Base-by-base conservation (phyloP, 2,329 filamentous ascomycete genomes). In the Colletotrichum cereale region DNA sequence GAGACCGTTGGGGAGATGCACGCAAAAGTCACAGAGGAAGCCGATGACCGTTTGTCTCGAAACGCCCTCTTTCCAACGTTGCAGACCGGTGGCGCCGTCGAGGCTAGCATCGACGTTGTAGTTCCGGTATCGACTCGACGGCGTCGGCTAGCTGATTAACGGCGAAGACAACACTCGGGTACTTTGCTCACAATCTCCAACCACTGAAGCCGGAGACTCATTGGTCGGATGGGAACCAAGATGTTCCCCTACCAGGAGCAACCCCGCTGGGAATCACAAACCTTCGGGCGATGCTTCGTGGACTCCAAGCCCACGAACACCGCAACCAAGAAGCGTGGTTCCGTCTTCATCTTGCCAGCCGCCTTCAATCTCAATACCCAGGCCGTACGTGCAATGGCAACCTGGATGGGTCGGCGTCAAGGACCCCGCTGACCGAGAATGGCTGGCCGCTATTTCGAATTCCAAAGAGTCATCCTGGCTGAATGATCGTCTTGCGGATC, bases 341-440 rank as follows among this genome's bases (percentile, higher is more conserved):
- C 64, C 57, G 26, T 57, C 36, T 44, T 58, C 57, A 67, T 57
- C 52, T 67, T 62, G 11, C 40, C 42, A 57, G 57, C 56, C 57
- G 57, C 64, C 31, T 67, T 44, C 50, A 57, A 58, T 57, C 50
- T 52, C 57, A 53, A 12, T 12, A 21, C 40, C 31, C 57, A 62
- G 56, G 56, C 18, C 10, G 31, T 36, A n/a, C n/a, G 52, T 18
- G 52, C 26, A 40, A 48, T 14, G 53, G 29, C 42, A 62, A 42
- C 40, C 50, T 36, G 24, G 42, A 48, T 64, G 31, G 36, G n/a
- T 48, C 38, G 38, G 44, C 36, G 38, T 38, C 58, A 34, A 58
- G 11, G 38, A 14, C 29, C 52, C 34, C 60, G 50, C 56, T 36
- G 26, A 52, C n/a, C 12, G 5, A 47, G 21, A 57, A 42, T 42